Conservation (phyloP, 2,329 filamentous ascomycete species). For the Calonectria ilicicola region DNA sequence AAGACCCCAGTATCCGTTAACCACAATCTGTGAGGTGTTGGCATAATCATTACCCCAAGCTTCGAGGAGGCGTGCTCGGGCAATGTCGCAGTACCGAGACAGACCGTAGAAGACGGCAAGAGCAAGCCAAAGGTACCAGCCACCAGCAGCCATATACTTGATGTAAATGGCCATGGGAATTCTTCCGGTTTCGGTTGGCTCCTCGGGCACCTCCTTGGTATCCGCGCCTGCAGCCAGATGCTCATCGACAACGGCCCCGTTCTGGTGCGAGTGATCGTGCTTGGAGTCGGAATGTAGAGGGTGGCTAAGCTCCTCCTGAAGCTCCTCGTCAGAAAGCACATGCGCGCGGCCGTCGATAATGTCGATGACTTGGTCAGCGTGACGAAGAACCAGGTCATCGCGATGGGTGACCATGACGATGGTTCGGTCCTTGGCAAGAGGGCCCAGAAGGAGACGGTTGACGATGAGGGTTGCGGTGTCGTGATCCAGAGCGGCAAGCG, state of each 20-base stretch:
- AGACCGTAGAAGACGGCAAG: constrained; percentile 72
- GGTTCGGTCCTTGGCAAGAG: constrained; percentile 72
- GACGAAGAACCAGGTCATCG: constrained; percentile 80
- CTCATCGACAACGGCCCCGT: constrained; percentile 47
- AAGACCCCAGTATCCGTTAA: constrained; percentile 45
- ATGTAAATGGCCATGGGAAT: constrained; percentile 84
- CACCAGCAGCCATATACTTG: constrained; percentile 86
- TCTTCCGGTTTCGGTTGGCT: constrained; percentile 67
- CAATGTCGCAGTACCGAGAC: constrained; percentile 74
- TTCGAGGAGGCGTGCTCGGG: constrained; percentile 85
- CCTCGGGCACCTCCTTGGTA: constrained; percentile 47
- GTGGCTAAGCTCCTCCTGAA: constrained; percentile 53
- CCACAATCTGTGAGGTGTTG: constrained; percentile 30
- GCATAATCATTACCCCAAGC: constrained; percentile 78
- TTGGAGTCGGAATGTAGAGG: constrained; percentile 47
- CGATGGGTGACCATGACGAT: constrained; percentile 85
- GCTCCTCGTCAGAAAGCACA: constrained; percentile 59
- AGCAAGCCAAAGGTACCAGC: constrained; percentile 77
- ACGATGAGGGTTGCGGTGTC: constrained; percentile 72
- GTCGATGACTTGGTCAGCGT: constrained; percentile 81
- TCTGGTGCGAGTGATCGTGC: constrained; percentile 29
- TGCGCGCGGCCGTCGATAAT: constrained; percentile 71
- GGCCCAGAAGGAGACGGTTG: constrained; percentile 68
- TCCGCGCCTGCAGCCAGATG: constrained; percentile 36
- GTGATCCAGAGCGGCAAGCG: constrained; percentile 72